phyloP scores from a whole-genome alignment of 805 yeast species.

The Candida sithepensis region DNA sequence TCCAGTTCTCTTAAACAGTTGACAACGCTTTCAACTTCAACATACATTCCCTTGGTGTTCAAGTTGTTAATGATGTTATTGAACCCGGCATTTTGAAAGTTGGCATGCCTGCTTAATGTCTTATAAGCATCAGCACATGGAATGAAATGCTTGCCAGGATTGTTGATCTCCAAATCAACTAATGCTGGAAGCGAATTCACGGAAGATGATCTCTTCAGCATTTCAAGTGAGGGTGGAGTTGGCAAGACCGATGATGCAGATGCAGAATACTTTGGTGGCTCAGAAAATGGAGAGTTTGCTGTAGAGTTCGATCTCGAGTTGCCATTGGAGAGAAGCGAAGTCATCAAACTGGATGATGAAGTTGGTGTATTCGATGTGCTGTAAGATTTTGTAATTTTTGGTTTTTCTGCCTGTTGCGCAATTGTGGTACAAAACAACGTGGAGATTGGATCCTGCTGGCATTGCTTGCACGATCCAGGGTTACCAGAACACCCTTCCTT shows the following conservation, averaged over 20 bases:
- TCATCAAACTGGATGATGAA: conserved; percentile 2
- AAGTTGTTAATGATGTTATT: conserved; percentile 70
- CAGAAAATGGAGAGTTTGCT: not conserved
- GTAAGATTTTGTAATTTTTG: not conserved
- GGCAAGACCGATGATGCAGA: conserved; percentile 10
- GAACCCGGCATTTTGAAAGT: conserved; percentile 70
- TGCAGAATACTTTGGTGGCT: not conserved
- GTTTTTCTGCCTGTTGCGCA: conserved; percentile 36
- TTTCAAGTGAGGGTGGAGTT: conserved; percentile 15
- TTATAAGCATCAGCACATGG: conserved; percentile 91
- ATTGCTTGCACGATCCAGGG: conserved; percentile 83
- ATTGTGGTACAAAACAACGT: conserved; percentile 85
- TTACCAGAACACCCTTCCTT: conserved; percentile 66
- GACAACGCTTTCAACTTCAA: conserved; percentile 88
- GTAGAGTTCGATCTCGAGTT: not conserved
- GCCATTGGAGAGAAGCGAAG: not conserved
- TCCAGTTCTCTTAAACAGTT: conserved; percentile 80
- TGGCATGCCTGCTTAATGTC: conserved; percentile 78
- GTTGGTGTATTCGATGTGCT: conserved; percentile 6
- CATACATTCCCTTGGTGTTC: conserved; percentile 81
- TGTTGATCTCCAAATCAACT: conserved; percentile 26
- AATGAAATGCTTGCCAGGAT: conserved; percentile 52
- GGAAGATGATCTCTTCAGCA: conserved; percentile 15
- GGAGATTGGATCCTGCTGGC: conserved; percentile 84
- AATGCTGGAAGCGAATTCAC: conserved; percentile 23